These are phyloP conservation scores for Yamadazyma diospyri DNA, from an alignment of 1,139 yeast species.

Conservation along the genomic window DNA sequence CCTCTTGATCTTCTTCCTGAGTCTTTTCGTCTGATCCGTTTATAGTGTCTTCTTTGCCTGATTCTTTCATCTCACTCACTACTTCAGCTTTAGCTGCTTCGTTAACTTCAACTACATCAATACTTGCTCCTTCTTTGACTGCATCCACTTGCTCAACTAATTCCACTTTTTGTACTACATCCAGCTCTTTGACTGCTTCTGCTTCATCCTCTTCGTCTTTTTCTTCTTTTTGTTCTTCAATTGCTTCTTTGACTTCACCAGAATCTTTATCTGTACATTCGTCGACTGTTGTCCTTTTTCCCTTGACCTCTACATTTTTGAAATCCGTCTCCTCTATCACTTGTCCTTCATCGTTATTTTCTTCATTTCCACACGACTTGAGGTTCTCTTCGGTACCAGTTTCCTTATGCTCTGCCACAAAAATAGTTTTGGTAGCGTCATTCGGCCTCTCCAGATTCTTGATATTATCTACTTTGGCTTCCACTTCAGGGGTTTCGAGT, in stretches of 20 bases:
- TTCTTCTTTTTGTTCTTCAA: slow-evolving; percentile 2
- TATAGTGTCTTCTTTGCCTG: too few species aligned
- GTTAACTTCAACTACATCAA: slow-evolving; percentile 1
- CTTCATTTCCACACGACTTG: too few species aligned
- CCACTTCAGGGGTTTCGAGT: slow-evolving; percentile 8
- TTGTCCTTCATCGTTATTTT: neutral
- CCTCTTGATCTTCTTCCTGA: too few species aligned
- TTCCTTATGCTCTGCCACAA: too few species aligned
- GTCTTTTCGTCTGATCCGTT: too few species aligned
- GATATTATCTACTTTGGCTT: too few species aligned
- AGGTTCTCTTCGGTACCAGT: too few species aligned
- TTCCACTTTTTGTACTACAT: neutral
- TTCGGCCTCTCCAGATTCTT: too few species aligned
- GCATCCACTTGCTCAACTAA: slow-evolving; percentile 1
- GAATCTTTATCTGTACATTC: too few species aligned
- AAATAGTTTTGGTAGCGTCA: too few species aligned
- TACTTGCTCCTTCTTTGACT: slow-evolving; percentile 1
- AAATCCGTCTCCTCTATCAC: neutral
- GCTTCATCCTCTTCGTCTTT: neutral
- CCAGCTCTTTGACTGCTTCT: neutral
- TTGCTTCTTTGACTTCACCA: slow-evolving; percentile 1
- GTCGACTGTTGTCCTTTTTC: too few species aligned
- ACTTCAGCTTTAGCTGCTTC: slow-evolving; percentile 3
- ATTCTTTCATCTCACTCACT: slow-evolving; percentile 6
- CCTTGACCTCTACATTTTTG: neutral